Base-by-base conservation (phyloP, 768 basidiomycete species). In the Trametopsis cervina region DNA sequence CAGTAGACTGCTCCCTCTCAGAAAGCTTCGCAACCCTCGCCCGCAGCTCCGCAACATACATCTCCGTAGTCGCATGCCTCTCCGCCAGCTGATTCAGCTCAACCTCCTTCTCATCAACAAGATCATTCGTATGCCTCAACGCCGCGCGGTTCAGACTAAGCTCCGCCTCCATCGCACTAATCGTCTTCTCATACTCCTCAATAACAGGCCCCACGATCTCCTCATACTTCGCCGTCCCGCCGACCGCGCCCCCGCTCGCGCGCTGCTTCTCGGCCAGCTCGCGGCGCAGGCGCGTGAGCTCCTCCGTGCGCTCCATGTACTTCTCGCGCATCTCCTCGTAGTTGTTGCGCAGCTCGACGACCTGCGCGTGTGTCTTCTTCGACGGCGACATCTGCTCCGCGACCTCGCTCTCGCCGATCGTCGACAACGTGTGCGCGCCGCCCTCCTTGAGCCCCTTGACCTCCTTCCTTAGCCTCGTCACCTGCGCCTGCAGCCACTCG, bases 161-260 rank as follows among this genome's bases (percentile, higher is more conserved):
- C 66, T 95, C 92, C 0, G 88, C 89, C 65, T 99, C 96, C 76
- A 99, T 86, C 2, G 91, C 85, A 36, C 82, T 78, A 55, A 98
- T 95, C 1, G 92, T 91, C 73, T 95, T 92, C 73, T 99, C 95
- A 66, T 99, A 99, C 68, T 97, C 93, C 67, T 96, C 89, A 44
- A 99, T 96, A 57, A 99, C 93, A 2, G 95, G 95, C 13, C 92
- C 94, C 18, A 98, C 94, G 53, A 88, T 92, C 66, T 91, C 90
- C 60, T 91, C 90, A 59, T 91, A 91, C 54, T 61, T 63, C 7
- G 74, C 82, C 2, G 82, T 87, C 15, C 80, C 86, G 2, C 78
- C 76, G 18, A 83, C 57, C 26, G 77, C 76, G 23, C 87, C 86
- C 6, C 77, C 74, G 17, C 67, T 66, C 24, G 78, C 78, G 35